These are phyloP conservation scores for Aspergillus leporis DNA, from an alignment of 495 filamentous ascomycete genomes.

Conservation along the genomic window DNA sequence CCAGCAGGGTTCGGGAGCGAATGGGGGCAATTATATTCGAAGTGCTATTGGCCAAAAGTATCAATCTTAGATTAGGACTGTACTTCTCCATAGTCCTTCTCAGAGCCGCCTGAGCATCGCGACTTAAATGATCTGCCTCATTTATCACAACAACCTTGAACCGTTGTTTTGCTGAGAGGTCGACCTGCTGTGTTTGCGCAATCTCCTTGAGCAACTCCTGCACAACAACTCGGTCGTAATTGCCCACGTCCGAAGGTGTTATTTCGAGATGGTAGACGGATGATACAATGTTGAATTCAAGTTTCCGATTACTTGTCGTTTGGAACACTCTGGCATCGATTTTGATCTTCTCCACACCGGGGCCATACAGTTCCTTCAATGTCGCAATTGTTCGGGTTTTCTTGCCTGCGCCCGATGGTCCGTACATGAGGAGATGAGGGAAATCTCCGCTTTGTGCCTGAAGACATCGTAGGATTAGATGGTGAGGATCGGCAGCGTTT, in stretches of 20 bases:
- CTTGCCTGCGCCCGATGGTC: conserved; percentile 93
- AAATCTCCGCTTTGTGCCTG: conserved; percentile 97
- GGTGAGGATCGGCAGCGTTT: neutral
- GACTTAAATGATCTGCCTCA: conserved; percentile 91
- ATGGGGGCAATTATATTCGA: conserved; percentile 98
- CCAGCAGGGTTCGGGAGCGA: conserved; percentile 80
- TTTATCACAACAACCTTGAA: conserved; percentile 99
- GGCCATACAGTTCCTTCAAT: conserved; percentile 85
- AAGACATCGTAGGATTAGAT: conserved; percentile 1
- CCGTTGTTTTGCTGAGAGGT: conserved; percentile 79
- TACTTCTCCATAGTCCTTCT: conserved; percentile 99
- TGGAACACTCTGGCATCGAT: conserved; percentile 96
- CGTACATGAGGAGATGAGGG: conserved; percentile 94
- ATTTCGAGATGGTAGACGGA: conserved; percentile 98
- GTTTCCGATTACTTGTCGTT: conserved; percentile 90
- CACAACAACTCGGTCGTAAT: conserved; percentile 90
- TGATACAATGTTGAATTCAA: conserved; percentile 97
- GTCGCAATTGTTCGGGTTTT: conserved; percentile 96
- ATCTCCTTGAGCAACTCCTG: conserved; percentile 97
- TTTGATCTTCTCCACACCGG: conserved; percentile 95
- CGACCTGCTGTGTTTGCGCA: conserved; percentile 97
- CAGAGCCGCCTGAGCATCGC: conserved; percentile 94
- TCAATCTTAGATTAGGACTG: conserved; percentile 87
- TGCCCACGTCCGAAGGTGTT: conserved; percentile 96
- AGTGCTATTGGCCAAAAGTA: conserved; percentile 90